Percentiles rank a stretch among this genome's conserved stretches.
Conservation (phyloP, 371 early-diverging fungal species). For the Mucor sp. region DNA sequence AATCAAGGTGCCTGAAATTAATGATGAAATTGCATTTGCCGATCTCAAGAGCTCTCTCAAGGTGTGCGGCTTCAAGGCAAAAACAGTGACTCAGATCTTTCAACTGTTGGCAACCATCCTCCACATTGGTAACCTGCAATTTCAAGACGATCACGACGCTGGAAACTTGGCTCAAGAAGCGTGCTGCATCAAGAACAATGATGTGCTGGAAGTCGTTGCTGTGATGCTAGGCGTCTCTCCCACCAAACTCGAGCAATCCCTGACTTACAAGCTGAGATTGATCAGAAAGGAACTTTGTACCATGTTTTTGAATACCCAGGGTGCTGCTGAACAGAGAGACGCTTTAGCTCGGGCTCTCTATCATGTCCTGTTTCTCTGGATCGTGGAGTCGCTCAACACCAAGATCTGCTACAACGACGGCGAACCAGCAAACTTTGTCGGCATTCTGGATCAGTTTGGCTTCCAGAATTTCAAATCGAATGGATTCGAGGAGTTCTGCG, state of each 20-base stretch:
- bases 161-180: constrained; percentile 52
- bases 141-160: constrained; percentile 57
- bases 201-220: constrained; percentile 71
- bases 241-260: constrained; percentile 57
- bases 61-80: constrained; percentile 71
- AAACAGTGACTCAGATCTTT: constrained; percentile 70
- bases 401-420: constrained; percentile 65
- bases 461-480: constrained; percentile 64
- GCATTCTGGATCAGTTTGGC: constrained; percentile 76
- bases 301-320: constrained; percentile 72
- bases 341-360: constrained; percentile 73
- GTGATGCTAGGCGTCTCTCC: constrained; percentile 75
- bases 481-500: constrained; percentile 78
- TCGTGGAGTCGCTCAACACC: constrained; percentile 77
- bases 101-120: constrained; percentile 71
- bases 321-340: constrained; percentile 64
- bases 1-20: constrained; percentile 35
- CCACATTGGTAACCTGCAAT: constrained; percentile 73
- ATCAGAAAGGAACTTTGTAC: constrained; percentile 76
- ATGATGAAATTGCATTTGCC: constrained; percentile 43
- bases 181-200: constrained; percentile 53
- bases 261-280: constrained; percentile 61
- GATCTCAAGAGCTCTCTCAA: constrained; percentile 72
- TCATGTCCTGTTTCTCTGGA: constrained; percentile 75
- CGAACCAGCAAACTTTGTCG: constrained; percentile 69